These are phyloP conservation scores for Diplogelasinospora grovesii DNA, from an alignment of 495 filamentous ascomycete species.

Conservation along the genomic window DNA sequence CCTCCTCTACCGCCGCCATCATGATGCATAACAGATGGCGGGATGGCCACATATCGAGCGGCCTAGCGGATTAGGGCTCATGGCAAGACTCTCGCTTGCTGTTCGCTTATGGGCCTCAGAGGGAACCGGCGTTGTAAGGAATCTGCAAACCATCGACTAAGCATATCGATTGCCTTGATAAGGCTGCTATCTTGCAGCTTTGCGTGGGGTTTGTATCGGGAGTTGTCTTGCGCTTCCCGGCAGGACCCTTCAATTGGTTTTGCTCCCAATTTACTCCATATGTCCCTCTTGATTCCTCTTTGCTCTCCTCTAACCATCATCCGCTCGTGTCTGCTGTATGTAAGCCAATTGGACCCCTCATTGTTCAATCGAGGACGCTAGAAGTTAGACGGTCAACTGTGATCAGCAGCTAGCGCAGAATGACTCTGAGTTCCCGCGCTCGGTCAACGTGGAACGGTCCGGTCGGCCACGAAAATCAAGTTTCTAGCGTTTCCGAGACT, in stretches of 20 bases:
- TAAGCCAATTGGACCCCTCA: too few relatives aligned
- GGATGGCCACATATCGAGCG: background rate
- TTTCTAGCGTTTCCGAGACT: too few relatives aligned
- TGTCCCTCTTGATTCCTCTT: too few relatives aligned
- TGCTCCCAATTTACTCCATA: too few relatives aligned
- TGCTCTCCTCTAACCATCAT: too few relatives aligned
- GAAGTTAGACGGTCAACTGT: too few relatives aligned
- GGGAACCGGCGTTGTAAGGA: background rate
- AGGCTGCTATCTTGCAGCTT: slow-evolving; percentile 2
- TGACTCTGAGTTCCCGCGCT: slow-evolving; percentile 2
- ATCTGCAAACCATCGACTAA: background rate
- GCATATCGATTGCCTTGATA: background rate
- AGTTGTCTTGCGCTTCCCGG: too few relatives aligned
- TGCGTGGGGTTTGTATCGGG: slow-evolving; percentile 1
- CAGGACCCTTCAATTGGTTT: too few relatives aligned
- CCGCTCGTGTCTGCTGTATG: too few relatives aligned
- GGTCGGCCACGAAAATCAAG: too few relatives aligned
- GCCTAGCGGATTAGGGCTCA: background rate
- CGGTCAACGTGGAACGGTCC: slow-evolving; percentile 9
- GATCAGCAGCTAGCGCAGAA: slow-evolving; percentile 8
- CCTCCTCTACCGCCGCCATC: background rate
- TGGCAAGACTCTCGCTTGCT: background rate
- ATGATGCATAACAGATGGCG: background rate
- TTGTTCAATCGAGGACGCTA: too few relatives aligned
- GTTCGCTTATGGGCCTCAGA: background rate